Base-by-base conservation (phyloP, 805 yeast genomes). In the Metschnikowia proteae region DNA sequence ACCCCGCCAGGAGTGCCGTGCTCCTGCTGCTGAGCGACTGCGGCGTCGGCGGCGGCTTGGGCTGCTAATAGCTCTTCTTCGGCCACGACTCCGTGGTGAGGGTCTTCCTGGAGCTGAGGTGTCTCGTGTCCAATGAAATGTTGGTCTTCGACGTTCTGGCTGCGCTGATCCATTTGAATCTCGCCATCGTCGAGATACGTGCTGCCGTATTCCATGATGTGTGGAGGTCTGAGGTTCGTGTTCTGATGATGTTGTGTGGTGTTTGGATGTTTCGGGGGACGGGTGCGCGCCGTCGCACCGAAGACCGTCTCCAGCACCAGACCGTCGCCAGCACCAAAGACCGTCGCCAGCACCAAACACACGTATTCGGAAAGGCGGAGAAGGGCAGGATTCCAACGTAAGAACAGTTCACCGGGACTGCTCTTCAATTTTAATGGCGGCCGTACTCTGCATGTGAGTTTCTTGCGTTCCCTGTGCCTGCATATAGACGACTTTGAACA, bases 1-100 rank as follows among this genome's bases (percentile, higher is more conserved):
- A 88, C 88, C 46, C 86, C 84, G 7, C 80, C 83, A 2, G 78
- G 80, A 2, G 51, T 53, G 8, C 53, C 54, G 39, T 72, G 75
- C 46, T 61, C 73, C 50, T 64, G 75, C 50, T 71, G 75, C 48
- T 67, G 71, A 3, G 71, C 71, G 9, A 74, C 75, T 1, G 75
- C 76, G 55, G 81, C 76, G 50, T 68, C 75, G 2, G 76, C 77
- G 2, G 76, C 76, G 27, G 73, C 75, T 52, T 71, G 75, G 3
- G 76, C 76, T 27, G 76, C 75, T 51, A 71, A 59, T 13, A 70
- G 59, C 48, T 71, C 76, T 13, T 67, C 75, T 45, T 70, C 74
- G 35, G 68, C 74, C 23, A 70, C 78, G 5, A 67, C 50, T 4
- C 52, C 56, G 22, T 46, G 55, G 33, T 46, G 51, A 26, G 43